Percentiles rank a stretch among this genome's conserved stretches.
Evolutionary conservation across 1,284 basidiomycete species (phyloP).

Genomic region (Flammula alnicola): DNA sequence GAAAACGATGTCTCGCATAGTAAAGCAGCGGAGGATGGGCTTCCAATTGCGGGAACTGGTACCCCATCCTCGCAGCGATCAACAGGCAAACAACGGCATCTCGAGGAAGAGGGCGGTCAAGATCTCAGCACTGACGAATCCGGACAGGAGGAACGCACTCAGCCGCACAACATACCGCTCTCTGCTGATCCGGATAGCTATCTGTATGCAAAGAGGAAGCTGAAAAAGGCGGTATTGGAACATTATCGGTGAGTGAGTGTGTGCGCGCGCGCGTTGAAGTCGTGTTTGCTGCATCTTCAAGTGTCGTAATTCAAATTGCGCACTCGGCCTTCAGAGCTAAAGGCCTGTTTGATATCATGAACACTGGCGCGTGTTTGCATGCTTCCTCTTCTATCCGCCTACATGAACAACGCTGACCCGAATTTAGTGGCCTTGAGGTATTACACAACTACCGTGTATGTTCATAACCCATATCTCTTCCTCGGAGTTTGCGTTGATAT

Average conservation of each 20-base stretch:
- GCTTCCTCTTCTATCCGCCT: not conserved
- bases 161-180: slow-evolving; percentile 19
- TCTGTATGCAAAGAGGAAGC: slow-evolving; percentile 77
- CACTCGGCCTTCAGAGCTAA: too few relatives aligned
- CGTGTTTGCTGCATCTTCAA: too few relatives aligned
- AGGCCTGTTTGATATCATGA: too few relatives aligned
- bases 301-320: too few relatives aligned
- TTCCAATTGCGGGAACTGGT: too few relatives aligned
- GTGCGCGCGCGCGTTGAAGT: too few relatives aligned
- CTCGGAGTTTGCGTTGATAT: not conserved
- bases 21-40: too few relatives aligned
- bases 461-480: too few relatives aligned
- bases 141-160: slow-evolving; percentile 6
- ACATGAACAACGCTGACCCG: not conserved
- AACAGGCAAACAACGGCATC: slow-evolving; percentile 11
- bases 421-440: slow-evolving; percentile 67
- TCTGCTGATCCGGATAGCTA: slow-evolving; percentile 78
- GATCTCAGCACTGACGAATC: not conserved
- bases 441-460: slow-evolving; percentile 87
- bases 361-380: too few relatives aligned
- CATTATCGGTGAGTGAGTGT: slow-evolving; percentile 71
- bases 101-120: not conserved
- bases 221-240: slow-evolving; percentile 84
- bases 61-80: not conserved
- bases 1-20: too few relatives aligned